Base-by-base conservation (phyloP, 1,284 basidiomycete species). In the Coniophora puteana region DNA sequence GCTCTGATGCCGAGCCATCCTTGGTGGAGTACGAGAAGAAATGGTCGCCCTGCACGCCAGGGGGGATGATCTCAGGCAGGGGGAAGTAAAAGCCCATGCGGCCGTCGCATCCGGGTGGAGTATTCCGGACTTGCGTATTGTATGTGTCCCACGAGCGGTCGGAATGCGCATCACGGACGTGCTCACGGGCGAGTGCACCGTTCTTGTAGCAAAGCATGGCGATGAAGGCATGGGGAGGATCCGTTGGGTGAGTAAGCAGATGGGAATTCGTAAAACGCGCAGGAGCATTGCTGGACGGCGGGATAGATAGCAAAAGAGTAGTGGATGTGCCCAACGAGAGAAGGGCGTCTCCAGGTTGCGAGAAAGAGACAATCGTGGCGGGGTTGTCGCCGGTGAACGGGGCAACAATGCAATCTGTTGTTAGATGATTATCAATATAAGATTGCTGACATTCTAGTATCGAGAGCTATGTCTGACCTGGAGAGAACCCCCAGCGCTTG, bases 321-420 rank as follows among this genome's bases (percentile, higher is more conserved):
- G 92, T 93, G 0, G 89, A 93, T 6, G 92, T 96, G 23, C 92
- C 92, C n/a, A 95, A 74, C 8, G 89, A 93, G 23, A 95, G 75
- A 28, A 95, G 72, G 6, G 89, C 92, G 57, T 95, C 90, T 46
- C 87, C 78, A n/a, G 85, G 82, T n/a, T 72, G 71, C 4, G 81
- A 83, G 36, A 93, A 74, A 3, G 85, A 80, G 34, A 92, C 75
- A 47, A 94, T 81, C 3, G 90, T 93, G 1, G 90, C 89, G 3
- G 92, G 87, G 59, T 96, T 96, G 62, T 96, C 93, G 10, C 93
- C 93, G 0, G 91, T 94, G 54, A 92, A 90, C 0, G 90, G 88
- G 11, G 86, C 85, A 41, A 96, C 74, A 33, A 83, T 67, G 54
- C 92, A 94, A 21, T 84, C 87, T 77, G 53, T n/a, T 27, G 26